Percentiles rank a stretch among this genome's conserved stretches.
phyloP scores from a whole-genome alignment of 371 early-diverging fungal genomes.

The Mucor plumbeus region DNA sequence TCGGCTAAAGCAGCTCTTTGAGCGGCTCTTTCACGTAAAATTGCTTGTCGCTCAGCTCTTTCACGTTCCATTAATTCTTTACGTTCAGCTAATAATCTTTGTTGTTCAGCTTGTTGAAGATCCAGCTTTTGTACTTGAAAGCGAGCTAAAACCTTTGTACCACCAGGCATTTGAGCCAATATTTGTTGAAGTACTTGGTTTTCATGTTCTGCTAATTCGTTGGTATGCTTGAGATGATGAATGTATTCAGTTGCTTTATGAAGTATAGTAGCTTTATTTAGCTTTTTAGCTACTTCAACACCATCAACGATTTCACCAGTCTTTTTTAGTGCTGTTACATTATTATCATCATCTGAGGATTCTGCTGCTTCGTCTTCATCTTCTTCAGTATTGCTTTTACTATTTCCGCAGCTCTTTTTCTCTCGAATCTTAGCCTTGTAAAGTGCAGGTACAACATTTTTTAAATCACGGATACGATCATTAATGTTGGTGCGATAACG shows the following conservation, averaged over 20 bases:
- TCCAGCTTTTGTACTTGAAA: constrained; percentile 35
- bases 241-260: constrained; percentile 88
- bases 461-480: constrained; percentile 83
- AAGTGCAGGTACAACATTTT: constrained; percentile 82
- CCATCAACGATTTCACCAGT: constrained; percentile 62
- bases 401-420: constrained; percentile 11
- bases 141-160: constrained; percentile 37
- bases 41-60: constrained; percentile 27
- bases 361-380: constrained; percentile 42
- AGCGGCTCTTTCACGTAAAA: constrained; percentile 37
- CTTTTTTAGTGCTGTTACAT: neutral
- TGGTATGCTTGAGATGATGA: constrained; percentile 64
- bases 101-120: constrained; percentile 26
- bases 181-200: constrained; percentile 53
- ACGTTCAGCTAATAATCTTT: constrained; percentile 32
- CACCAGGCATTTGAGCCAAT: constrained; percentile 59
- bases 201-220: constrained; percentile 54
- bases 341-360: constrained; percentile 55
- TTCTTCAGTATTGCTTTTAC: constrained; percentile 24
- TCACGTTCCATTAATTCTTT: constrained; percentile 32
- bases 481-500: constrained; percentile 92
- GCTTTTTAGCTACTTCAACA: constrained; percentile 70
- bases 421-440: constrained; percentile 50
- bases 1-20: constrained; percentile 39
- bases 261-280: constrained; percentile 88